These are phyloP conservation scores for Vaccinium darrowii DNA, from an alignment of 148 eudicot genomes.

Conservation along the genomic window DNA sequence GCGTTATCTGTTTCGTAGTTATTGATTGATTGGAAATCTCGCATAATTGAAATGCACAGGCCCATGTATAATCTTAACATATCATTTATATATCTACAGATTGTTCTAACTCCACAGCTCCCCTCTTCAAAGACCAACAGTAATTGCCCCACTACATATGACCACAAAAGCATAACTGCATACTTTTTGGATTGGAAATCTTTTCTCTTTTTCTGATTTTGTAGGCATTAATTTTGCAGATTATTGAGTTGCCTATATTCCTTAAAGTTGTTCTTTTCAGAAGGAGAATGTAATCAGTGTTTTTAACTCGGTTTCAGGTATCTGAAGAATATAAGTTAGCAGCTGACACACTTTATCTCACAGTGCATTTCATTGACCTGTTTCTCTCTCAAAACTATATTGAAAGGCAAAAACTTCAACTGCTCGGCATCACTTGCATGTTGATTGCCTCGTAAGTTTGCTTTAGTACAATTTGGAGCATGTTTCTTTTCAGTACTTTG, in stretches of 20 bases:
- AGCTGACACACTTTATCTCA: constrained; percentile 77
- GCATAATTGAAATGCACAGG: not conserved
- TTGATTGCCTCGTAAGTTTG: constrained; percentile 84
- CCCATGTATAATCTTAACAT: not conserved
- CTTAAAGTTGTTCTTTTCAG: not conserved
- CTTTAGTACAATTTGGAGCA: not conserved
- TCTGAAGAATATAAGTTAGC: constrained; percentile 82
- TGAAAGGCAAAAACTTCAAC: constrained; percentile 75
- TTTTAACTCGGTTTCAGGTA: constrained; percentile 42
- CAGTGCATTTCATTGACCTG: constrained; percentile 71
- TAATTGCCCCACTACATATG: too few relatives aligned
- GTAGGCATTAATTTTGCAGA: not conserved
- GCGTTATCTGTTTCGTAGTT: not conserved
- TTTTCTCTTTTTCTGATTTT: not conserved
- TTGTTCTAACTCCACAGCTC: not conserved
- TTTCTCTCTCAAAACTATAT: constrained; percentile 70
- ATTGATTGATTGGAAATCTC: constrained; percentile 4
- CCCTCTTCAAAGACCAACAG: too few relatives aligned
- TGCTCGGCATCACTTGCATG: constrained; percentile 90
- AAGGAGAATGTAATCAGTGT: not conserved
- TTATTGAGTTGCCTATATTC: not conserved
- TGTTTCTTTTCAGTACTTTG: not conserved
- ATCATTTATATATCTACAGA: not conserved
- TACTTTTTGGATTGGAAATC: too few relatives aligned
- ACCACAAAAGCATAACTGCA: too few relatives aligned